phyloP scores from a whole-genome alignment of 1,284 basidiomycete genomes.

The Trichosporon asahii region DNA sequence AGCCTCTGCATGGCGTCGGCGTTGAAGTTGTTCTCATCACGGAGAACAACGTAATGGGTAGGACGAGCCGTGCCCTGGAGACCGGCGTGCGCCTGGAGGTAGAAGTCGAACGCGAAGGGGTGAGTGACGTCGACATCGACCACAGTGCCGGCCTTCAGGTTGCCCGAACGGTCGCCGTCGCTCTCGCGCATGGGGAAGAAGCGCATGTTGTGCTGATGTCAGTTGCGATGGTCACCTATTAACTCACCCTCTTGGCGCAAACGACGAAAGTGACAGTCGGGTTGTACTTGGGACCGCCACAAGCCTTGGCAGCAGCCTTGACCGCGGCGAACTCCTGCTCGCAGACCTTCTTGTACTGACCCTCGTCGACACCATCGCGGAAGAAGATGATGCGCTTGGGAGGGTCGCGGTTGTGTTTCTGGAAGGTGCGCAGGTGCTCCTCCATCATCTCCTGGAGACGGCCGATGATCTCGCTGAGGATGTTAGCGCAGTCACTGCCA shows the following conservation, averaged over 20 bases:
- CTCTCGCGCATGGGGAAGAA: conserved; percentile 47
- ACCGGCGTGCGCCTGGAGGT: conserved; percentile 49
- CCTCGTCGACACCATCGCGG: conserved; percentile 56
- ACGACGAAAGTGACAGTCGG: conserved; percentile 51
- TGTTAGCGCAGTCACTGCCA: neutral
- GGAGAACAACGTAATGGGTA: conserved; percentile 50
- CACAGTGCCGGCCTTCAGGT: conserved; percentile 49
- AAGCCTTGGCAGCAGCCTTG: conserved; percentile 32
- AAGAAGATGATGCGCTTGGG: conserved; percentile 52
- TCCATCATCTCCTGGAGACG: conserved; percentile 38
- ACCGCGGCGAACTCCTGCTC: conserved; percentile 44
- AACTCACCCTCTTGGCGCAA: conserved; percentile 45
- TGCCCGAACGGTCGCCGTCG: conserved; percentile 50
- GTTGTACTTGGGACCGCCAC: conserved; percentile 38
- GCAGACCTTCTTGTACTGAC: conserved; percentile 53
- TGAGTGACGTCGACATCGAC: conserved; percentile 52
- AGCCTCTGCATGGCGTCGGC: conserved; percentile 46
- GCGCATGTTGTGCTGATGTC: conserved; percentile 49
- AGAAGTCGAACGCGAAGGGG: conserved; percentile 52
- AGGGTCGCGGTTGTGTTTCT: conserved; percentile 41
- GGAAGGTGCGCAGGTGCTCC: conserved; percentile 36
- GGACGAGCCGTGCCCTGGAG: conserved; percentile 52
- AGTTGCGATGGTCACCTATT: neutral
- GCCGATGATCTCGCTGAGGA: conserved; percentile 33
- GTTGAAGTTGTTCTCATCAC: conserved; percentile 42